These are phyloP conservation scores for Trichoderma sp. DNA, from an alignment of 2,329 filamentous ascomycete genomes.

Conservation along the genomic window DNA sequence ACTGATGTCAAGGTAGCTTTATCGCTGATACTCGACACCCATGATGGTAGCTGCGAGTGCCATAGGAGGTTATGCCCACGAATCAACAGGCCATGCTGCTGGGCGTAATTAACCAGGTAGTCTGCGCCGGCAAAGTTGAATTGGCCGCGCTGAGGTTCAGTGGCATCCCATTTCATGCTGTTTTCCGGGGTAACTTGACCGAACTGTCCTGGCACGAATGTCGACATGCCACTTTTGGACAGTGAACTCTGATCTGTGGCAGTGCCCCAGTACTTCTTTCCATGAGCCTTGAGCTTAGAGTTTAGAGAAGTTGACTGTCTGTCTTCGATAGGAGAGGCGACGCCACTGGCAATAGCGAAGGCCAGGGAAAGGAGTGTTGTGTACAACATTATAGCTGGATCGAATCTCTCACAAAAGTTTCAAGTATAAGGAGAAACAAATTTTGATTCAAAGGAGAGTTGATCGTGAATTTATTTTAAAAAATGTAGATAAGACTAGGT, in stretches of 20 bases:
- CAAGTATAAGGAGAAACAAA: background rate
- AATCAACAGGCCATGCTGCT: background rate
- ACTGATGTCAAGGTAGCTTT: background rate
- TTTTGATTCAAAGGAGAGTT: background rate
- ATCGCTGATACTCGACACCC: background rate
- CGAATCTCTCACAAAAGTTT: background rate
- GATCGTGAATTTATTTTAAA: background rate
- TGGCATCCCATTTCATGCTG: conserved; percentile 1
- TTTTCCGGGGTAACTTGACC: background rate
- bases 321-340: background rate
- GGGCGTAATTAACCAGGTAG: background rate
- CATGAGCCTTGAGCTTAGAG: background rate
- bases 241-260: background rate
- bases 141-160: background rate
- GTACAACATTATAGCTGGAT: background rate
- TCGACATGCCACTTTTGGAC: background rate
- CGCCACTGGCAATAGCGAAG: background rate
- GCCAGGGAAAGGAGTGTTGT: background rate
- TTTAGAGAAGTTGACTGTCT: background rate
- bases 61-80: background rate
- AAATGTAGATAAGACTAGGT: background rate
- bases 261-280: background rate
- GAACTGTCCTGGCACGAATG: background rate
- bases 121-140: background rate
- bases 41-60: background rate